phyloP scores from a whole-genome alignment of 1,284 basidiomycete species.

The Cutaneotrichosporon dermatis region DNA sequence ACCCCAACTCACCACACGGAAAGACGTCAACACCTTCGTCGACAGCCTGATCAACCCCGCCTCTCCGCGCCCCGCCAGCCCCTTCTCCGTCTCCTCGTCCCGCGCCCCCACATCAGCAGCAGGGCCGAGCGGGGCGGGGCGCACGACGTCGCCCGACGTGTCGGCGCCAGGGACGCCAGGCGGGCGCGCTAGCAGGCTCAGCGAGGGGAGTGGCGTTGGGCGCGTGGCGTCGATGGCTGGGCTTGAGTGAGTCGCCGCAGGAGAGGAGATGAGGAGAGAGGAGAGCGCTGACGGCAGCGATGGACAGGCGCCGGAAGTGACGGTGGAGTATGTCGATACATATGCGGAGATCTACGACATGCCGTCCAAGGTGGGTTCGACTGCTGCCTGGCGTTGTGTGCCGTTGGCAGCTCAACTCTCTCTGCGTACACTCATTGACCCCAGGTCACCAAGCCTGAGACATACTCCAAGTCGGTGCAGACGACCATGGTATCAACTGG shows the following conservation, averaged over 20 bases:
- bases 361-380: slow-evolving; percentile 65
- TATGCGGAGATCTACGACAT: slow-evolving; percentile 83
- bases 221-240: neutral
- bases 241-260: neutral
- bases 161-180: slow-evolving; percentile 69
- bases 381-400: too few relatives aligned
- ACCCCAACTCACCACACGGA: slow-evolving; percentile 31
- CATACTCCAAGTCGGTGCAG: slow-evolving; percentile 92
- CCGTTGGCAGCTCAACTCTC: neutral
- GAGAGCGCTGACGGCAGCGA: neutral
- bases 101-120: neutral
- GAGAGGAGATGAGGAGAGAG: too few relatives aligned
- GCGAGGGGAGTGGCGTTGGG: slow-evolving; percentile 43
- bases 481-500: slow-evolving; percentile 54
- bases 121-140: neutral
- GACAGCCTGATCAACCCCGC: slow-evolving; percentile 54
- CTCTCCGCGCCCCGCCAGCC: slow-evolving; percentile 26
- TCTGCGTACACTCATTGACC: neutral
- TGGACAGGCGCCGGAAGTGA: neutral
- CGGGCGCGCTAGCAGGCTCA: slow-evolving; percentile 37
- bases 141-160: slow-evolving; percentile 32
- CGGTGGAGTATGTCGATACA: slow-evolving; percentile 72
- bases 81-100: slow-evolving; percentile 3
- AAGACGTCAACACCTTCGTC: slow-evolving; percentile 67
- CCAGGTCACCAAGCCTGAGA: slow-evolving; percentile 35